A percentile compares a stretch with the other conserved stretches of the same genome.
Evolutionary conservation across 1,139 yeast species (phyloP).

Genomic region (Candida freyschussii): DNA sequence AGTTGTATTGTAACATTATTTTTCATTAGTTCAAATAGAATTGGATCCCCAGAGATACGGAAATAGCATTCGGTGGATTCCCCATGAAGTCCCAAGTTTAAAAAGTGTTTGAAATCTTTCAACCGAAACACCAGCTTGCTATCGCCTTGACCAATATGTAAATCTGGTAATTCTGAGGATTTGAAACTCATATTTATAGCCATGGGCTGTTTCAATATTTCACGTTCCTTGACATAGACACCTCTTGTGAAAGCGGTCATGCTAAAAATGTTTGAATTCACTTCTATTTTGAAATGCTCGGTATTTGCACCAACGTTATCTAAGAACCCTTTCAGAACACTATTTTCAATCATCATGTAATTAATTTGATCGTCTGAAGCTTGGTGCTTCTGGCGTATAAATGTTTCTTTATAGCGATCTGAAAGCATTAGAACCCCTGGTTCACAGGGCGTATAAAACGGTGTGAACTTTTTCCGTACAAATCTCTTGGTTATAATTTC

Average conservation of each 20-base stretch:
- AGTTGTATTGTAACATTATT: slow-evolving; percentile 34
- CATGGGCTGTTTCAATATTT: slow-evolving; percentile 53
- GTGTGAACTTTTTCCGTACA: slow-evolving; percentile 50
- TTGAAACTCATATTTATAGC: slow-evolving; percentile 47
- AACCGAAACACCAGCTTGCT: slow-evolving; percentile 36
- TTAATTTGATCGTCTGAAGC: slow-evolving; percentile 30
- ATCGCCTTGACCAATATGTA: slow-evolving; percentile 12
- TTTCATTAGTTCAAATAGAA: slow-evolving; percentile 39
- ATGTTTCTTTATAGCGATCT: slow-evolving; percentile 35
- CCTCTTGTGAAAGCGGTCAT: slow-evolving; percentile 52
- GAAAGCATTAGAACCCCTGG: slow-evolving; percentile 36
- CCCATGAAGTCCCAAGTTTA: slow-evolving; percentile 32
- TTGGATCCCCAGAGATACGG: slow-evolving; percentile 49
- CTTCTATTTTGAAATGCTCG: slow-evolving; percentile 50
- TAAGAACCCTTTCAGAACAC: slow-evolving; percentile 43
- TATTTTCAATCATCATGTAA: slow-evolving; percentile 40
- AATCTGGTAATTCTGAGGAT: slow-evolving; percentile 39
- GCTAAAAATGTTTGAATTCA: slow-evolving; percentile 38
- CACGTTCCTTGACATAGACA: slow-evolving; percentile 43
- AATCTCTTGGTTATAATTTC: slow-evolving; percentile 46
- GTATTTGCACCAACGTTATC: slow-evolving; percentile 45
- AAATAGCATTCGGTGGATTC: slow-evolving; percentile 44
- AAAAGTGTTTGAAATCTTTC: slow-evolving; percentile 49
- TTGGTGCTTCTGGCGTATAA: slow-evolving; percentile 24
- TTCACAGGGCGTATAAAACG: slow-evolving; percentile 44